Evolutionary conservation across 352 stramenopile genomes (phyloP).

Genomic region (Phytophthora pseudosyringae): DNA sequence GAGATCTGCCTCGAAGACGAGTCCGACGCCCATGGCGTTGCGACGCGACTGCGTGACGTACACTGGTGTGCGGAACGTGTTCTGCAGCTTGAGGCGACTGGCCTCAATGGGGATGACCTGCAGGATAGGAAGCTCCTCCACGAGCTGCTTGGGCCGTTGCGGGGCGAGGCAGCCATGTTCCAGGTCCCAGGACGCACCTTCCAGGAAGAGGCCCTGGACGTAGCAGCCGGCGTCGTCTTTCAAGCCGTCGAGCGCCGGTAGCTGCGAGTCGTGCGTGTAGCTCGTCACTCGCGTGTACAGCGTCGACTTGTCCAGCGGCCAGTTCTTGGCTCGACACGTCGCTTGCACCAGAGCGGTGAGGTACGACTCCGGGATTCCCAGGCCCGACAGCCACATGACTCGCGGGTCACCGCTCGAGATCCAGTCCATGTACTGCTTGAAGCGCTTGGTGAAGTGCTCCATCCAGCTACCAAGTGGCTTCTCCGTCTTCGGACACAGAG

Average conservation of each 20-base stretch:
- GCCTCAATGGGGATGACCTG: conserved; percentile 96
- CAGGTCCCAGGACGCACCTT: conserved; percentile 94
- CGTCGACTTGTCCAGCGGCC: conserved; percentile 95
- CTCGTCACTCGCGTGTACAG: conserved; percentile 94
- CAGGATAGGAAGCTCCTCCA: conserved; percentile 94
- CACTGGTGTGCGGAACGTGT: conserved; percentile 95
- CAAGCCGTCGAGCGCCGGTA: conserved; percentile 43
- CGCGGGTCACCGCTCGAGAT: conserved; percentile 88
- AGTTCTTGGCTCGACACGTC: conserved; percentile 93
- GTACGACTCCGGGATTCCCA: conserved; percentile 96
- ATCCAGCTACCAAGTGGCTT: conserved; percentile 97
- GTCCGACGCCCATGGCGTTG: conserved; percentile 96
- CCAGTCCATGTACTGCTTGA: conserved; percentile 93
- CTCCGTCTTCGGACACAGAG: conserved; percentile 92
- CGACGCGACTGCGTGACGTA: conserved; percentile 95
- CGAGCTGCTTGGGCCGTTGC: conserved; percentile 95
- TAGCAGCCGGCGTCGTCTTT: conserved; percentile 91
- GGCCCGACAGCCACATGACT: conserved; percentile 94
- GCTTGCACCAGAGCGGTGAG: conserved; percentile 96
- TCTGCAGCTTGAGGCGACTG: conserved; percentile 94
- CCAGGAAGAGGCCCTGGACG: conserved; percentile 92
- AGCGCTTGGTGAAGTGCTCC: conserved; percentile 90
- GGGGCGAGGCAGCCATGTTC: conserved; percentile 71
- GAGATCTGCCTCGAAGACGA: conserved; percentile 95
- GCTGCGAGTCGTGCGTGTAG: conserved; percentile 69